Base-by-base conservation (phyloP, 106 monocot genomes). In the Allium cepa region DNA sequence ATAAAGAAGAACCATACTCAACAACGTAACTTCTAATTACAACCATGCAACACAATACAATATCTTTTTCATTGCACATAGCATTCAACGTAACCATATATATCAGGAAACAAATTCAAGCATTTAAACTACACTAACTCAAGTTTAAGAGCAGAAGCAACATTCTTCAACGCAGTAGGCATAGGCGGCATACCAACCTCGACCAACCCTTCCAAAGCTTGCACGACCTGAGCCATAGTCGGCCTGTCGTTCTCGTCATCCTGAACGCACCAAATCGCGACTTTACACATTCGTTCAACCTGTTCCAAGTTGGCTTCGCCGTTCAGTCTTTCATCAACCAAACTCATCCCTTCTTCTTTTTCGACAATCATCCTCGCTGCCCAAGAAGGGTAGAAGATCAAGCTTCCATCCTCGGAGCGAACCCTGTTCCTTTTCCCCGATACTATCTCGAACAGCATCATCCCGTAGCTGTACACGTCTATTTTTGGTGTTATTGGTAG, bases 401-500 rank as follows among this genome's bases (percentile, higher is more conserved):
- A 14, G 36, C 10, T 65, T 3, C 58, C 68, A 48, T 75, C 73
- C 11, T 17, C 63, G 7, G 53, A 58, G 18, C 59, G 52, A 51
- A 48, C 17, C 8, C n/a, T 57, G 72, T 83, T 83, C 57, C 87
- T 71, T 59, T 59, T 71, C 2, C 83, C 87, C 7, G 87, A 80
- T 50, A 87, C 59, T 62, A 83, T 7, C 57, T 87, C 87, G 15
- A 87, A 80, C 26, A 83, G 64, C 83, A 83, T 83, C 83, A 83
- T 77, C 6, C 87, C 87, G 27, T 66, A 87, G 80, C 80, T 83
- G 47, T 82, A 87, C 26, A 83, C 83, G 57, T 87, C 87, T 8
- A 71, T 77, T 49, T 87, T 87, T 0, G 78, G 50, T 0, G 80
- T 83, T 28, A 87, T 80, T 0, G 87, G 77, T 13, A 72, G 18